Evolutionary conservation across 495 filamentous ascomycete genomes (phyloP), one percentile per base, ranked within the genome.

Genomic region (Penicillium maclennaniae): DNA sequence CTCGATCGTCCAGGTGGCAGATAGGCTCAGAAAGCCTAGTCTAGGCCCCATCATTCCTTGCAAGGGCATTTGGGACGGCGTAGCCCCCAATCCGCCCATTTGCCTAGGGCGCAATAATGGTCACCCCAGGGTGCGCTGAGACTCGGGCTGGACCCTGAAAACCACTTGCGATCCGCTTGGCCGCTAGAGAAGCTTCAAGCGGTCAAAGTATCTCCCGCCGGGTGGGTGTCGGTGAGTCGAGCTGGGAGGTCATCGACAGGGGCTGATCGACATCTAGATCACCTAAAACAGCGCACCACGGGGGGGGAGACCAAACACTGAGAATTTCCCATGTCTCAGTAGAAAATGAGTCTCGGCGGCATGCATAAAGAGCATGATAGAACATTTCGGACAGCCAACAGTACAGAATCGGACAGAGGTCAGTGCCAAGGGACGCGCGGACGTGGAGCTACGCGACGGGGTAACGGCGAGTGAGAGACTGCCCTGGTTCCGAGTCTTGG

Each of bases 341-440:
- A 7, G 17, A n/a, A 10, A 44, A 44, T 44, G 23, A 25, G 42
- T 17, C 38, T 40, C 7, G 15, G 39, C 39, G 39, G 6, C 16
- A 19, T 2, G 42, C n/a, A n/a, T n/a, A n/a, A n/a, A n/a, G n/a
- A n/a, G n/a, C n/a, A n/a, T n/a, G n/a, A n/a, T n/a, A n/a, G n/a
- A n/a, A n/a, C n/a, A n/a, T n/a, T n/a, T n/a, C n/a, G n/a, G n/a
- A n/a, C n/a, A n/a, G n/a, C n/a, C n/a, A n/a, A n/a, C n/a, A n/a
- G n/a, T 34, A 23, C 26, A 25, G 25, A 27, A 45, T 26, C 43
- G 34, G 27, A 53, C 16, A 25, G 50, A 23, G 31, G 23, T 34
- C 21, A 27, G 39, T 51, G 44, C 14, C 44, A 21, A 44, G 39
- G 27, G 61, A 65, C 61, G 61, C 59, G 59, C 50, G 62, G 62